phyloP scores from a whole-genome alignment of 1,139 yeast genomes.

The Sugiyamaella paludigena region DNA sequence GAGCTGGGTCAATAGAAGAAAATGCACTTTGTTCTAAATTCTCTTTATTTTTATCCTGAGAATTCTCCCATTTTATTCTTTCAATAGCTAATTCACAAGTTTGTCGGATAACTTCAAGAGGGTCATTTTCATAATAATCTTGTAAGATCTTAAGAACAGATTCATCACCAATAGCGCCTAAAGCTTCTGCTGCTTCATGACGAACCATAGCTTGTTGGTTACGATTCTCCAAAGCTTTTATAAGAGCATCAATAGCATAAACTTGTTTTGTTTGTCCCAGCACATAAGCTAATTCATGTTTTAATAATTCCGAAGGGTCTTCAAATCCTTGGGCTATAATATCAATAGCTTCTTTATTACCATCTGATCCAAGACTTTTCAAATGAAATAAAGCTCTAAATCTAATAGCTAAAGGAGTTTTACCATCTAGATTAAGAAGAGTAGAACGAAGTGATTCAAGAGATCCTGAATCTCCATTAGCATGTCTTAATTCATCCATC shows the following conservation, averaged over 20 bases:
- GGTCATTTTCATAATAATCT: slow-evolving; percentile 66
- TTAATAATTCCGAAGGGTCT: slow-evolving; percentile 86
- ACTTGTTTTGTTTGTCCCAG: slow-evolving; percentile 90
- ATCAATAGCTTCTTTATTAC: slow-evolving; percentile 65
- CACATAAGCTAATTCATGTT: slow-evolving; percentile 98
- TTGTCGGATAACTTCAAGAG: slow-evolving; percentile 84
- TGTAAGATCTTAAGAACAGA: slow-evolving; percentile 69
- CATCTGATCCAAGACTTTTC: slow-evolving; percentile 73
- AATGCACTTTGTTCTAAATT: slow-evolving; percentile 71
- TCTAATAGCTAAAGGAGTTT: slow-evolving; percentile 73
- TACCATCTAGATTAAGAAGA: slow-evolving; percentile 45
- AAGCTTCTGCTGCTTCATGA: slow-evolving; percentile 98
- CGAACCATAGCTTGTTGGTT: slow-evolving; percentile 88
- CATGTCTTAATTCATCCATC: slow-evolving; percentile 40
- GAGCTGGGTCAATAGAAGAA: slow-evolving; percentile 95
- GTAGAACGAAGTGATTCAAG: slow-evolving; percentile 30
- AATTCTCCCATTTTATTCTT: slow-evolving; percentile 88
- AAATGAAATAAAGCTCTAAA: slow-evolving; percentile 92
- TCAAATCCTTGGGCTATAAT: slow-evolving; percentile 77
- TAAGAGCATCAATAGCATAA: slow-evolving; percentile 70
- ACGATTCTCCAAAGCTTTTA: slow-evolving; percentile 63
- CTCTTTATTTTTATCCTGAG: slow-evolving; percentile 63
- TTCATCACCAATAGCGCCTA: slow-evolving; percentile 89
- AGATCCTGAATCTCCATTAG: slow-evolving; percentile 35
- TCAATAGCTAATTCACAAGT: slow-evolving; percentile 97